Evolutionary conservation across 179 eudicot species (phyloP), one percentile per base, ranked within the genome.

Genomic region (Dionaea muscipula): DNA sequence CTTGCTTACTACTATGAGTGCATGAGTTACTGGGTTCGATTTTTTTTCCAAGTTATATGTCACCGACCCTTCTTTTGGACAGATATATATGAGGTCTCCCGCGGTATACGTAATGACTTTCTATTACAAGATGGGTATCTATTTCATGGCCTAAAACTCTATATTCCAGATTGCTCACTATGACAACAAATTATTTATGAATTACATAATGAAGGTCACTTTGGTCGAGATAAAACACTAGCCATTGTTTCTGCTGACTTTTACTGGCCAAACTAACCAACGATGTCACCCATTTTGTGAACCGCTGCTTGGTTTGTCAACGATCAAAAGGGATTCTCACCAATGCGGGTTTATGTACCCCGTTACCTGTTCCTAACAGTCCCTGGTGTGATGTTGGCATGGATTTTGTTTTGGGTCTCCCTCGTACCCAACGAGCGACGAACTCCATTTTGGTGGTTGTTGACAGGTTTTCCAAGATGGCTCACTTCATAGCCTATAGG

Each of bases 361-460:
- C 55, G 15, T 4, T 51, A 10, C 55, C 33, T 2, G n/a, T 24
- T 12, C 35, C 35, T 24, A 7, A 12, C 3, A 12, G n/a, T 8
- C 52, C 52, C 3, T 48, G 7, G 16, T 23, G 21, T 5, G 52
- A 23, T 19, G 27, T 48, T 20, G 9, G 3, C 17, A 51, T 51
- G 55, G 55, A 51, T 16, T 51, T 51, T 26, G 17, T 24, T 10
- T 7, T 24, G 4, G 35, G 33, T 2, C 26, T 51, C 16, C 56
- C 56, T 2, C 19, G 2, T 7, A 54, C 47, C 1, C 39, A 54
- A 38, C 1, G 46, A 14, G 27, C 18, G 3, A 54, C 36, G 16
- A 26, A 54, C 38, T 9, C 31, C 10, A 37, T 37, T 12, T 36
- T 54, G 58, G 46, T 54, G 8, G 28, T 54, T 20, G 28, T 36